phyloP scores from a whole-genome alignment of 257 asterid genomes.

The Thymus mandschuricus region DNA sequence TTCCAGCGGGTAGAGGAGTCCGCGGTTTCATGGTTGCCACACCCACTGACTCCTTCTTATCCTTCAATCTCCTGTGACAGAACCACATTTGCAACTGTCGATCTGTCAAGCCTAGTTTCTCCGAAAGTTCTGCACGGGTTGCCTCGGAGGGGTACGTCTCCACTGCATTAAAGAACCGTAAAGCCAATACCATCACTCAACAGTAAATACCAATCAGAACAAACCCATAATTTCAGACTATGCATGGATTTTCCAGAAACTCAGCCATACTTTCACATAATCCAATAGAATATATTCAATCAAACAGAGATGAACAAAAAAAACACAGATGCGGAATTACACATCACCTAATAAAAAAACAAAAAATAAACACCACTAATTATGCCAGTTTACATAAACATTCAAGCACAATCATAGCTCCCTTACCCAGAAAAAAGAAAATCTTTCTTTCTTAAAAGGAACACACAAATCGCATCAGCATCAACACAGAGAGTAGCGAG shows the following conservation, averaged over 20 bases:
- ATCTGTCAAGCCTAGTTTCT: slow-evolving; percentile 76
- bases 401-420: slow-evolving; percentile 18
- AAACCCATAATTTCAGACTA: slow-evolving; percentile 5
- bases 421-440: neutral
- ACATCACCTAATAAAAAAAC: slow-evolving; percentile 7
- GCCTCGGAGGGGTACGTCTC: slow-evolving; percentile 93
- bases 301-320: neutral
- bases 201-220: slow-evolving; percentile 17
- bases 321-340: slow-evolving; percentile 3
- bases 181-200: slow-evolving; percentile 26
- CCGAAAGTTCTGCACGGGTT: slow-evolving; percentile 79
- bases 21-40: slow-evolving; percentile 62
- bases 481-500: neutral
- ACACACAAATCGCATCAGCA: neutral
- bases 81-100: slow-evolving; percentile 99
- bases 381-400: slow-evolving; percentile 14
- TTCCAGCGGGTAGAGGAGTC: slow-evolving; percentile 46
- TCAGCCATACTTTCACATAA: slow-evolving; percentile 2
- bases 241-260: slow-evolving; percentile 16
- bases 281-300: slow-evolving; percentile 6
- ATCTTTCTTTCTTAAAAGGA: too few relatives aligned
- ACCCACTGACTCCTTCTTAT: slow-evolving; percentile 82
- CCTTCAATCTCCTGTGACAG: slow-evolving; percentile 96
- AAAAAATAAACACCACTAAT: slow-evolving; percentile 11
- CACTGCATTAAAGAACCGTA: slow-evolving; percentile 54